Conservation (phyloP, 108 stramenopile species). For the Pseudonitzschia pungens region DNA sequence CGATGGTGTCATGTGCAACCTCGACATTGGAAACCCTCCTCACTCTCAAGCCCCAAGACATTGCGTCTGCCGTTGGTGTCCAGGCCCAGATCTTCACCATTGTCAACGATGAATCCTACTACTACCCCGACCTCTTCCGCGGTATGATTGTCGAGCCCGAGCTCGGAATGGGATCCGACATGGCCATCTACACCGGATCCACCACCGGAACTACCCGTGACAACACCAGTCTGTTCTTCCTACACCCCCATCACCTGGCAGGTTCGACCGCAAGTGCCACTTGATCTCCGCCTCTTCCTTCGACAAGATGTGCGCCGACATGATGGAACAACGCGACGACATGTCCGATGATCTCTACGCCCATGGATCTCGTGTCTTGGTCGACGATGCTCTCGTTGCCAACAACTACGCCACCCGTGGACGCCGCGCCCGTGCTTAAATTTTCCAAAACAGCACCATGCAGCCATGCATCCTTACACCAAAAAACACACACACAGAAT, state of each 20-base stretch:
- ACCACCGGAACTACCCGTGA: conserved; percentile 54
- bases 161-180: conserved; percentile 24
- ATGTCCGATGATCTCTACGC: conserved; percentile 64
- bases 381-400: conserved; percentile 37
- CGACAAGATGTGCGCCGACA: conserved; percentile 69
- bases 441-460: too few species aligned
- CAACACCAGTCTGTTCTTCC: conserved; percentile 56
- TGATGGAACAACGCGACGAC: conserved; percentile 62
- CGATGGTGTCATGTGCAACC: conserved; percentile 53
- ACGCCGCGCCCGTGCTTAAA: not conserved
- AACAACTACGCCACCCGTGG: conserved; percentile 37
- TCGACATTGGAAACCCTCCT: conserved; percentile 1
- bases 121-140: conserved; percentile 44
- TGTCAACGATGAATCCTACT: conserved; percentile 57
- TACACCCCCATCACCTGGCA: conserved; percentile 77
- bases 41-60: conserved; percentile 4
- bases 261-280: conserved; percentile 75
- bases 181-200: conserved; percentile 66
- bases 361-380: conserved; percentile 64
- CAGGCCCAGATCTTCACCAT: conserved; percentile 61
- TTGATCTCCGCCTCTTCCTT: conserved; percentile 65
- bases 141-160: conserved; percentile 51
- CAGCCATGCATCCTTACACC: too few species aligned
- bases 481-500: too few species aligned
- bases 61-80: conserved; percentile 48